Evolutionary conservation across 2,329 filamentous ascomycete species (phyloP).

Genomic region (Pezicula rhizophila): DNA sequence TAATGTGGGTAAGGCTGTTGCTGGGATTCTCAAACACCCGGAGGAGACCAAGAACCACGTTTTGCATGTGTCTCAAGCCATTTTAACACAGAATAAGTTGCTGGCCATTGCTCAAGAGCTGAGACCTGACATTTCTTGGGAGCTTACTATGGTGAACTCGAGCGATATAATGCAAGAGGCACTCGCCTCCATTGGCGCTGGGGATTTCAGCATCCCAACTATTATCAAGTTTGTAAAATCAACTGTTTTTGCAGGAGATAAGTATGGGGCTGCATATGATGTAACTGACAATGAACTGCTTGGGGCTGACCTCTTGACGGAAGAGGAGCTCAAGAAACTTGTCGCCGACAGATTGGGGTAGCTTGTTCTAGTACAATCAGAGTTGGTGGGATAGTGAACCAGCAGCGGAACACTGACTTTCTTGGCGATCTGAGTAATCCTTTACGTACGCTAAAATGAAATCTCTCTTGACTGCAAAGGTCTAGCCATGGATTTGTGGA

Average conservation of each 20-base stretch:
- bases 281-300: constrained; percentile 32
- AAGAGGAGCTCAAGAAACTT: constrained; percentile 29
- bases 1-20: constrained; percentile 40
- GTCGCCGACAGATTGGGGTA: background rate
- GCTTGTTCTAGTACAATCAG: background rate
- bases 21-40: constrained; percentile 38
- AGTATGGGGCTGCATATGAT: constrained; percentile 26
- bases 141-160: constrained; percentile 3
- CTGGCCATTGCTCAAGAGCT: constrained; percentile 23
- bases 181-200: background rate
- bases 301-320: constrained; percentile 33
- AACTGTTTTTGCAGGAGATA: constrained; percentile 22
- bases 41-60: constrained; percentile 44
- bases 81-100: constrained; percentile 36
- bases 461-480: too few species aligned
- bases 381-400: too few species aligned
- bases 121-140: constrained; percentile 17
- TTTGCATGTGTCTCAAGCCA: constrained; percentile 37
- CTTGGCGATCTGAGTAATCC: too few species aligned
- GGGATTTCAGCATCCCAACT: constrained; percentile 20
- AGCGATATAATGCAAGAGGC: constrained; percentile 1
- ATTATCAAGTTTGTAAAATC: constrained; percentile 26
- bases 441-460: too few species aligned
- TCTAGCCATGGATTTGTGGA: too few species aligned
- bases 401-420: too few species aligned